phyloP scores from a whole-genome alignment of 768 basidiomycete species.

The Trichaptum fuscoviolaceum region DNA sequence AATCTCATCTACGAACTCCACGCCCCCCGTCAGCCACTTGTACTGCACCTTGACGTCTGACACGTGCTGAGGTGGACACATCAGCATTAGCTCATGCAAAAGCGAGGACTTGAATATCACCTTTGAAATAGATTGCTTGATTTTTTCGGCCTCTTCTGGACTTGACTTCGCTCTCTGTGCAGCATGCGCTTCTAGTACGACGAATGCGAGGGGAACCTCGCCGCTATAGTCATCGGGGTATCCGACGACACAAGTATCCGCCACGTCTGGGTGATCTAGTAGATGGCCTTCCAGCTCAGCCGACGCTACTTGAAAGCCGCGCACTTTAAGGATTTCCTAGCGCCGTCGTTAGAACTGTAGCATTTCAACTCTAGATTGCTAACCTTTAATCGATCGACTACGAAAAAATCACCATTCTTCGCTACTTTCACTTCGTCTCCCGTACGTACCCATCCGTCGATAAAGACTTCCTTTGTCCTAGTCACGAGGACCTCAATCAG shows the following conservation, averaged over 20 bases:
- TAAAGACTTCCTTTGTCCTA: slow-evolving; percentile 65
- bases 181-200: slow-evolving; percentile 43
- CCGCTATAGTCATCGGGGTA: slow-evolving; percentile 67
- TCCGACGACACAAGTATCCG: slow-evolving; percentile 59
- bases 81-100: slow-evolving; percentile 13
- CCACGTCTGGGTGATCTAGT: slow-evolving; percentile 54
- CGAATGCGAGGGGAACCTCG: slow-evolving; percentile 66
- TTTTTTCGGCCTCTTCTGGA: slow-evolving; percentile 27
- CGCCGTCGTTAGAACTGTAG: not conserved
- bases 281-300: slow-evolving; percentile 67
- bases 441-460: slow-evolving; percentile 69
- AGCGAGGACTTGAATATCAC: slow-evolving; percentile 28
- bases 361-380: not conserved
- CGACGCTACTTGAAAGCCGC: slow-evolving; percentile 70
- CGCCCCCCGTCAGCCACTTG: slow-evolving; percentile 32
- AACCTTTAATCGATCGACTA: slow-evolving; percentile 62
- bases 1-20: slow-evolving; percentile 33
- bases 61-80: slow-evolving; percentile 36
- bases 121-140: slow-evolving; percentile 50
- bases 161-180: slow-evolving; percentile 31
- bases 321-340: slow-evolving; percentile 64
- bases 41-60: slow-evolving; percentile 45
- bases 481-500: not conserved
- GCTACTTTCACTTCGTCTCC: slow-evolving; percentile 60
- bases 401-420: slow-evolving; percentile 49